Conservation (phyloP, 2,329 filamentous ascomycete genomes). For the Passalora sequoiae region DNA sequence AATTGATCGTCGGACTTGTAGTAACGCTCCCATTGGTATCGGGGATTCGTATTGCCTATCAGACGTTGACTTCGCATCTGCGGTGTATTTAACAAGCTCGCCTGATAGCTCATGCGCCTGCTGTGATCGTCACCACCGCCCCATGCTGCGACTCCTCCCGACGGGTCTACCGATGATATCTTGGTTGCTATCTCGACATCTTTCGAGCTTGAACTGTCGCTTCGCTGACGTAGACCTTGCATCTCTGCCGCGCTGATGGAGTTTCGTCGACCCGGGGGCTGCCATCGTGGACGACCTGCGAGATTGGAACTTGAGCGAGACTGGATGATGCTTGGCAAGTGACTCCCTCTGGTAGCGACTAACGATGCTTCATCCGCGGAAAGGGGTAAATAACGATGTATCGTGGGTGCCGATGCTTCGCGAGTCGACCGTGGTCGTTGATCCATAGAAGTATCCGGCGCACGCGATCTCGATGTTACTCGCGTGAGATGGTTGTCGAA, state of each 20-base stretch:
- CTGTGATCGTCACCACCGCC: constrained; percentile 33
- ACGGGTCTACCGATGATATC: background rate
- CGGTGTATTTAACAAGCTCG: constrained; percentile 47
- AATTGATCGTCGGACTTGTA: constrained; percentile 77
- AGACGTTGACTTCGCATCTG: constrained; percentile 77
- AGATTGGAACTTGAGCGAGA: constrained; percentile 23
- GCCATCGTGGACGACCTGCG: constrained; percentile 10
- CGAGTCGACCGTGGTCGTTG: background rate
- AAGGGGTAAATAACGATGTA: constrained; percentile 39
- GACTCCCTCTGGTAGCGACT: constrained; percentile 43
- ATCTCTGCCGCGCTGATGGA: constrained; percentile 23
- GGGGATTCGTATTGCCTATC: constrained; percentile 81
- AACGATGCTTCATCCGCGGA: constrained; percentile 28
- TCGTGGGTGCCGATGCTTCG: constrained; percentile 13
- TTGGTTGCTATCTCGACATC: constrained; percentile 14
- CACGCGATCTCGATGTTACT: background rate
- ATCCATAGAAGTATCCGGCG: too few relatives aligned
- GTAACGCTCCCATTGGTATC: constrained; percentile 80
- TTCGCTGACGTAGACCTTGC: constrained; percentile 13
- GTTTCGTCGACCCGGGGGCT: constrained; percentile 15
- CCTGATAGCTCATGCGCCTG: constrained; percentile 40
- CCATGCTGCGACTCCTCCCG: constrained; percentile 22
- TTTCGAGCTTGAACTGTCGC: constrained; percentile 16
- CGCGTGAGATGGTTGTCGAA: background rate
- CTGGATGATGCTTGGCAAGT: constrained; percentile 35